A percentile compares a stretch with the other conserved stretches of the same genome.
Conservation (phyloP, 768 basidiomycete genomes). For the Suillus paluster region DNA sequence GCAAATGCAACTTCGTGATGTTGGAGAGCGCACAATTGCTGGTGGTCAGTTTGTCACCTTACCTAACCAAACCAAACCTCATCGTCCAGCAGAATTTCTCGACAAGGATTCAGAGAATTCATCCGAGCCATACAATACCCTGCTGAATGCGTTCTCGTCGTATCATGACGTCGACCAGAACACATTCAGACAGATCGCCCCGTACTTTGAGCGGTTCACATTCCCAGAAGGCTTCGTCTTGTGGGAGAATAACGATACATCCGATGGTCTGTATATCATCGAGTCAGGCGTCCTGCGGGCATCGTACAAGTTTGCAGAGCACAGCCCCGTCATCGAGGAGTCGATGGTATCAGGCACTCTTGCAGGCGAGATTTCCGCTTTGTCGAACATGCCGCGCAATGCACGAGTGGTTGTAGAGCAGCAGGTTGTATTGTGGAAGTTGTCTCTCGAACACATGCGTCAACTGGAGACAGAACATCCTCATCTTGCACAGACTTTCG, state of each 20-base stretch:
- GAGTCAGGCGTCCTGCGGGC: conserved; percentile 87
- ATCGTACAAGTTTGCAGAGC: conserved; percentile 75
- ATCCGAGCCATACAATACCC: conserved; percentile 71
- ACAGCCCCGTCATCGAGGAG: conserved; percentile 73
- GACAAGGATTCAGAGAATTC: conserved; percentile 34
- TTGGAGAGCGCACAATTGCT: conserved; percentile 72
- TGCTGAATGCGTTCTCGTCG: conserved; percentile 80
- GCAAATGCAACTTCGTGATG: conserved; percentile 67
- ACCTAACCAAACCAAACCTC: neutral
- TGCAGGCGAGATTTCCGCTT: conserved; percentile 87
- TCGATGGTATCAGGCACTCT: conserved; percentile 94
- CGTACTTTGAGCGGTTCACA: conserved; percentile 71
- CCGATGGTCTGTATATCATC: conserved; percentile 89
- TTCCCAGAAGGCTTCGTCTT: conserved; percentile 63
- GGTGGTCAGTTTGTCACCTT: conserved; percentile 43
- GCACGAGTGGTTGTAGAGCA: conserved; percentile 85
- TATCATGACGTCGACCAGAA: conserved; percentile 61
- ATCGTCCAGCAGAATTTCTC: conserved; percentile 24
- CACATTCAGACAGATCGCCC: conserved; percentile 63
- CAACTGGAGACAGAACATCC: conserved; percentile 72
- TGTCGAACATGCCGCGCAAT: conserved; percentile 81
- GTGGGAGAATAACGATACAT: conserved; percentile 76
- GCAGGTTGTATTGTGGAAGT: conserved; percentile 79
- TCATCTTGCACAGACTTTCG: conserved; percentile 64
- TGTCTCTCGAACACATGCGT: conserved; percentile 62